Conservation (phyloP, 2,329 filamentous ascomycete genomes). For the Paraphaeosphaeria sporulosa region DNA sequence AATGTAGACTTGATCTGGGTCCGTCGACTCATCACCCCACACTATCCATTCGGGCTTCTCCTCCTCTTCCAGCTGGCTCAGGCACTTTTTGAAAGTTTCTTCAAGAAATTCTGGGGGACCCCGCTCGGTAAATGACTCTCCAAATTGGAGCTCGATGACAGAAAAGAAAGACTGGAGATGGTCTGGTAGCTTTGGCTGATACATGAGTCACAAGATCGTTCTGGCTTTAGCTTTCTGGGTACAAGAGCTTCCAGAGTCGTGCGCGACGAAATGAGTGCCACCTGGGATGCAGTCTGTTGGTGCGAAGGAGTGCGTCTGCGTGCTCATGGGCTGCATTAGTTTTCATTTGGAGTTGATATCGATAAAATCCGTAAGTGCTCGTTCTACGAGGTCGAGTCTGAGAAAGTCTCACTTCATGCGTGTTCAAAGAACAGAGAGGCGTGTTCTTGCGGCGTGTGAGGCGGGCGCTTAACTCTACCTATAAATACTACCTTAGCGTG, state of each 20-base stretch:
- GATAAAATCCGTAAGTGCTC: too few relatives aligned
- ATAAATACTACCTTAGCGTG: not conserved
- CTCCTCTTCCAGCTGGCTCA: not conserved
- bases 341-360: too few relatives aligned
- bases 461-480: not conserved
- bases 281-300: too few relatives aligned
- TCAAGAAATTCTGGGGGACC: not conserved
- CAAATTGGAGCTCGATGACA: conserved; percentile 1
- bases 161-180: not conserved
- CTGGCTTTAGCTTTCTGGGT: too few relatives aligned
- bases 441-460: too few relatives aligned
- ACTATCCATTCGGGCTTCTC: not conserved
- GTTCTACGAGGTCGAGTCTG: too few relatives aligned
- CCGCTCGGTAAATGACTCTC: not conserved
- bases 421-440: not conserved
- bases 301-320: too few relatives aligned
- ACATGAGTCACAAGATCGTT: too few relatives aligned
- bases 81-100: not conserved
- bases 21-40: not conserved
- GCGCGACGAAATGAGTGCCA: too few relatives aligned
- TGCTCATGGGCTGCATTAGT: too few relatives aligned
- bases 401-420: not conserved
- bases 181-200: not conserved
- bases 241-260: too few relatives aligned
- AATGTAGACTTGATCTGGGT: not conserved